Percentiles rank a stretch among this genome's conserved stretches.
phyloP scores from a whole-genome alignment of 75 land plant genomes.

The Adiantum capillusveneris region DNA sequence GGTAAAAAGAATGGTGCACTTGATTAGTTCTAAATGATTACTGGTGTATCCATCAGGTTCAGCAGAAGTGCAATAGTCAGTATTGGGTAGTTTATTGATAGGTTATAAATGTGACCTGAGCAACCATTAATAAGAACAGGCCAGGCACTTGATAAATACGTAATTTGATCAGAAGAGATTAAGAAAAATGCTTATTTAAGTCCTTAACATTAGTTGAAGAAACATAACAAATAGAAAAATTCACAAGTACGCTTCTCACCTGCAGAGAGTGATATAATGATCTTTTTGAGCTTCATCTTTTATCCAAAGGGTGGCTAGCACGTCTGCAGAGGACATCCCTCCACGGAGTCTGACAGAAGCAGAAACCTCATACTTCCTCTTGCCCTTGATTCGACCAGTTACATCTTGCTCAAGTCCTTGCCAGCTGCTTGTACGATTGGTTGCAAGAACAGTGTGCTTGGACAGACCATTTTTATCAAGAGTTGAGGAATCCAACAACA shows the following conservation, averaged over 20 bases:
- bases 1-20: too few relatives aligned
- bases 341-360: slow-evolving; percentile 70
- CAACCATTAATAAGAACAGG: too few relatives aligned
- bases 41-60: too few relatives aligned
- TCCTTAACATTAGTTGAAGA: too few relatives aligned
- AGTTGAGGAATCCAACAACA: slow-evolving; percentile 36
- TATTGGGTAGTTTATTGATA: too few relatives aligned
- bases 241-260: slow-evolving; percentile 36
- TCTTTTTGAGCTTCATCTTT: slow-evolving; percentile 45
- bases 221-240: too few relatives aligned
- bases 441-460: slow-evolving; percentile 60
- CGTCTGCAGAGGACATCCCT: slow-evolving; percentile 36
- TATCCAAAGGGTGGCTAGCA: slow-evolving; percentile 62
- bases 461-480: slow-evolving; percentile 38
- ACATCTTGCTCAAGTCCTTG: slow-evolving; percentile 96
- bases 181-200: too few relatives aligned
- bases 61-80: too few relatives aligned
- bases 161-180: too few relatives aligned
- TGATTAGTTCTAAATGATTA: too few relatives aligned
- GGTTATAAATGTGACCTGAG: too few relatives aligned
- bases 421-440: slow-evolving; percentile 69
- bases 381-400: slow-evolving; percentile 52
- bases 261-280: slow-evolving; percentile 71
- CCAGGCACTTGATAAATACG: too few relatives aligned
- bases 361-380: slow-evolving; percentile 58